These are phyloP conservation scores for Paramecium pentaurelia DNA, from an alignment of 73 alveolate species.

Conservation along the genomic window DNA sequence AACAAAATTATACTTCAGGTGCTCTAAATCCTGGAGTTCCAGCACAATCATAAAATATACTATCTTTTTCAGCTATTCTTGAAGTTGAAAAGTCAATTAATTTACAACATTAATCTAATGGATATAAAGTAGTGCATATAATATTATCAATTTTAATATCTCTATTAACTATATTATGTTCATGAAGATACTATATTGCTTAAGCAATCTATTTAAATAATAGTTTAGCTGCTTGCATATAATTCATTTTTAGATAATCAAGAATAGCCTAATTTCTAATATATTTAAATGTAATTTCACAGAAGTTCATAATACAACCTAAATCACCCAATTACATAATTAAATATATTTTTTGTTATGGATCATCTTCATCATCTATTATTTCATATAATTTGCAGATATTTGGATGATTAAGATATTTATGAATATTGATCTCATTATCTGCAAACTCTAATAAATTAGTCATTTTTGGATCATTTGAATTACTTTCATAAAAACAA, in stretches of 20 bases:
- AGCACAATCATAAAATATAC: slow-evolving; percentile 32
- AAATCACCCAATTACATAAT: slow-evolving; percentile 27
- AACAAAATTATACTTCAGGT: slow-evolving; percentile 37
- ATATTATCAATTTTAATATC: slow-evolving; percentile 23
- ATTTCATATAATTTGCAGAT: not conserved
- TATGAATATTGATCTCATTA: not conserved
- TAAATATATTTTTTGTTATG: not conserved
- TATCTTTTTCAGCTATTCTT: not conserved
- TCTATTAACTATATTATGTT: not conserved
- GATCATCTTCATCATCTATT: not conserved
- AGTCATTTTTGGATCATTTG: not conserved
- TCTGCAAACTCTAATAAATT: not conserved
- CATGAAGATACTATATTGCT: not conserved
- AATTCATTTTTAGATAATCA: not conserved
- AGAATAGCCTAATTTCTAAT: not conserved
- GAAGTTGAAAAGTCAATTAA: slow-evolving; percentile 7
- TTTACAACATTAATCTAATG: not conserved
- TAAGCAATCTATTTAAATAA: not conserved
- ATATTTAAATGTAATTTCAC: not conserved
- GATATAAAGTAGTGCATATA: not conserved
- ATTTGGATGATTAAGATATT: slow-evolving; percentile 12
- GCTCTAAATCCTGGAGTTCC: slow-evolving; percentile 43
- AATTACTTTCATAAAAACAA: slow-evolving; percentile 4
- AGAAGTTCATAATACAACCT: not conserved
- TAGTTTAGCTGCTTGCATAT: not conserved